phyloP scores from a whole-genome alignment of 768 basidiomycete genomes.

The Leccinum subtestaceum region DNA sequence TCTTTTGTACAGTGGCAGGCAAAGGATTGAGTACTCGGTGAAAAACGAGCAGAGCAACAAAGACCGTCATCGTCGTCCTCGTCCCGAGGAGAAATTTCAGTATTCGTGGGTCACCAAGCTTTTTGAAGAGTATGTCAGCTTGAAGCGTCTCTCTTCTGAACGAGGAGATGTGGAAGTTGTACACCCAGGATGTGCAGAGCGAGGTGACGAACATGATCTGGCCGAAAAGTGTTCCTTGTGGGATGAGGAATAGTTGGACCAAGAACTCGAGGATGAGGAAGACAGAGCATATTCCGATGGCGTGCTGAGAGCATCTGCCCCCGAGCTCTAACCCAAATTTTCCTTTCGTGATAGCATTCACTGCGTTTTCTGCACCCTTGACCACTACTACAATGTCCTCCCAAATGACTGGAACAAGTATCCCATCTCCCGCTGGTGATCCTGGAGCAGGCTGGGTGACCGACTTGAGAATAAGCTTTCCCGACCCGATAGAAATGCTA shows the following conservation, averaged over 20 bases:
- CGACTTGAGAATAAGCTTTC: constrained; percentile 15
- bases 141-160: constrained; percentile 30
- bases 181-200: constrained; percentile 33
- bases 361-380: constrained; percentile 26
- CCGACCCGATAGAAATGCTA: constrained; percentile 26
- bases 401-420: constrained; percentile 14
- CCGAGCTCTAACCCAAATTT: constrained; percentile 20
- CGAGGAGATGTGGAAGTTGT: constrained; percentile 30
- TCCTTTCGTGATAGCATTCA: constrained; percentile 31
- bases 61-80: constrained; percentile 18
- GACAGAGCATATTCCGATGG: constrained; percentile 26
- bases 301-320: background rate
- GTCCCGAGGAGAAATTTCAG: constrained; percentile 16
- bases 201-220: constrained; percentile 36
- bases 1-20: constrained; percentile 5
- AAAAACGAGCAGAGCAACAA: constrained; percentile 13
- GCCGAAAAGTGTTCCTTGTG: constrained; percentile 32
- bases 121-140: constrained; percentile 18
- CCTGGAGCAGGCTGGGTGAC: constrained; percentile 12
- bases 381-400: constrained; percentile 25
- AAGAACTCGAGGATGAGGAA: constrained; percentile 31
- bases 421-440: constrained; percentile 28
- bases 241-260: constrained; percentile 32
- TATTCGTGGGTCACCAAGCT: constrained; percentile 12
- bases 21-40: constrained; percentile 4